Base-by-base conservation (phyloP, 192 early-diverging fungal genomes). In the Spizellomyces sp. region DNA sequence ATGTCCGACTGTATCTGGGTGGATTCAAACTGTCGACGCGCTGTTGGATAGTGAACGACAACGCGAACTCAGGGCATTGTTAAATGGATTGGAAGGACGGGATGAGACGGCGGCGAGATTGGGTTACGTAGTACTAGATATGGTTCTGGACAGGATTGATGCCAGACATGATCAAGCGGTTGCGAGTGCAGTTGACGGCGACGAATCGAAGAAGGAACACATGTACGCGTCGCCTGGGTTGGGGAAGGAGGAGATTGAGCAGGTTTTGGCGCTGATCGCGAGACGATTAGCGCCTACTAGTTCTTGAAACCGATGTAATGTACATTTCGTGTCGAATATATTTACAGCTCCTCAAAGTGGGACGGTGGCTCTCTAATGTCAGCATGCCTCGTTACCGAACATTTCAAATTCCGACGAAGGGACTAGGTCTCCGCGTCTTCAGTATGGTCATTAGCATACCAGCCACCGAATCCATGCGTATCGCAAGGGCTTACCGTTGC, bases 141-240 rank as follows among this genome's bases (percentile, higher is more conserved):
- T 67, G 9, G 65, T 67, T n/a, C 41, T 67, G 65, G 65, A 55
- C 2, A 48, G 65, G 48, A 9, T 67, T 15, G 65, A 67, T 61
- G 2, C 27, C 27, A 36, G 27, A 36, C 27, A 36, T 3, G 27
- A 36, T 36, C 27, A 36, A 36, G 3, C 27, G 27, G 27, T 36
- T 36, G 27, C 27, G 27, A 36, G 3, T 36, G 3, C 27, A 36
- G 27, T 36, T 36, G 27, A 36, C 27, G 27, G 27, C 27, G 27
- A 36, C 3, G 27, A 36, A 36, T 2, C 27, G 27, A 61, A 12
- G 22, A 12, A 17, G 59, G 59, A 61, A 12, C 19, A 27, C 59
- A 12, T 12, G 14, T 17, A 14, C 4, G 22, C 21, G 15, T 61
- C 19, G 2, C 12, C 59, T 12, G 59, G 15, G 14, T 61, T 14